These are phyloP conservation scores for Boletus subparvulus DNA, from an alignment of 768 basidiomycete species.

Conservation along the genomic window DNA sequence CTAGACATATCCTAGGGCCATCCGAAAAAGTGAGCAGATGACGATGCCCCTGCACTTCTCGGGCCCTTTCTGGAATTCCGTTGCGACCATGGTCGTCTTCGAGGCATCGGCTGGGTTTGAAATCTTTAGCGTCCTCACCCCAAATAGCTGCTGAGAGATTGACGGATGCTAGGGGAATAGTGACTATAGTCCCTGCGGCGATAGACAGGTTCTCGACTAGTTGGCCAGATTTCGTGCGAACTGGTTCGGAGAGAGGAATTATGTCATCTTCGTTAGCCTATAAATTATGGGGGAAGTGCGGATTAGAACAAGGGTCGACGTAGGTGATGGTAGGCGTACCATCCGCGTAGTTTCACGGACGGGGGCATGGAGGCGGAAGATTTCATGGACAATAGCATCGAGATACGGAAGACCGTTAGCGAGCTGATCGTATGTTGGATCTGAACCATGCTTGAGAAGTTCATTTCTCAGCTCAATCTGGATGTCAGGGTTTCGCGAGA, in stretches of 20 bases:
- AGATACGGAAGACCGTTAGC: slow-evolving; percentile 52
- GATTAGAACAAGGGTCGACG: neutral
- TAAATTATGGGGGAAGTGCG: neutral
- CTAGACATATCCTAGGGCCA: slow-evolving; percentile 51
- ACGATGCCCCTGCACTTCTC: slow-evolving; percentile 47
- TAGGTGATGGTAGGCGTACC: neutral
- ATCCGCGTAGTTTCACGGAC: slow-evolving; percentile 21
- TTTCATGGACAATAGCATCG: slow-evolving; percentile 49
- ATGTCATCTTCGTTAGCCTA: slow-evolving; percentile 55
- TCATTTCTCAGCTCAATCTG: slow-evolving; percentile 54
- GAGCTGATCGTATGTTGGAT: slow-evolving; percentile 57
- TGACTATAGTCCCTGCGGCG: slow-evolving; percentile 45
- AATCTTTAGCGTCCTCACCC: slow-evolving; percentile 59
- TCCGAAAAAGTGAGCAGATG: slow-evolving; percentile 53
- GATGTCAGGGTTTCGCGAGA: slow-evolving; percentile 43
- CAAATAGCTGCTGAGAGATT: slow-evolving; percentile 55
- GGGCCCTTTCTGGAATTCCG: slow-evolving; percentile 29
- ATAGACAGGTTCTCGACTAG: slow-evolving; percentile 40
- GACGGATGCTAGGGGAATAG: slow-evolving; percentile 43
- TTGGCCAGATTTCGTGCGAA: slow-evolving; percentile 45
- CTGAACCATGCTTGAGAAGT: slow-evolving; percentile 40
- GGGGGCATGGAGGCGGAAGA: slow-evolving; percentile 45
- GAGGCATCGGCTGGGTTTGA: slow-evolving; percentile 67
- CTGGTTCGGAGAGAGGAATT: slow-evolving; percentile 52
- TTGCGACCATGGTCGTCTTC: slow-evolving; percentile 15